These are phyloP conservation scores for Herpetomonas tarakana DNA, from an alignment of 208 protist genomes.

Conservation along the genomic window DNA sequence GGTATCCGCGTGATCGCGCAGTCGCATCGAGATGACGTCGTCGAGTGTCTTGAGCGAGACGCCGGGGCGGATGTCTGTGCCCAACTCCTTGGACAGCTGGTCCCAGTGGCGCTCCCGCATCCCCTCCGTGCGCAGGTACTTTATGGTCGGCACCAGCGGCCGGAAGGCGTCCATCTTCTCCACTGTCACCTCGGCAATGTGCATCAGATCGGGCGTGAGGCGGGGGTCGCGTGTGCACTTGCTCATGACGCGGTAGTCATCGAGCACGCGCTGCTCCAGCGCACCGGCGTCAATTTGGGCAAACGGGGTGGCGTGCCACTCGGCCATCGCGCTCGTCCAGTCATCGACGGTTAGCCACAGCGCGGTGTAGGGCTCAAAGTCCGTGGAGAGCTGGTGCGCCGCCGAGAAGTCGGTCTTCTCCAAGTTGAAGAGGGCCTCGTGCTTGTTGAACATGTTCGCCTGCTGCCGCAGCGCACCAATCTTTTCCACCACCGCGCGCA, in stretches of 20 bases:
- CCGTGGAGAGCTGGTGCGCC: slow-evolving; percentile 81
- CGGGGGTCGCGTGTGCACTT: slow-evolving; percentile 76
- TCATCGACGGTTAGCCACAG: slow-evolving; percentile 94
- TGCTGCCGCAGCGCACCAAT: slow-evolving; percentile 84
- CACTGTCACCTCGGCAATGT: slow-evolving; percentile 87
- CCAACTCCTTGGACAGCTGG: slow-evolving; percentile 91
- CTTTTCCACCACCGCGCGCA: slow-evolving; percentile 76
- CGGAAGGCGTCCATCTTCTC: slow-evolving; percentile 94
- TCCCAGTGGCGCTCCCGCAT: slow-evolving; percentile 97
- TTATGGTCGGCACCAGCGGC: slow-evolving; percentile 94
- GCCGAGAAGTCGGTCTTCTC: slow-evolving; percentile 92
- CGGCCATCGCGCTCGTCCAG: slow-evolving; percentile 74
- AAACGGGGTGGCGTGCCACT: slow-evolving; percentile 88
- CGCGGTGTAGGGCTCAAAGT: slow-evolving; percentile 96
- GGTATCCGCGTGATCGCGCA: slow-evolving; percentile 81
- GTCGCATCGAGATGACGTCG: slow-evolving; percentile 68
- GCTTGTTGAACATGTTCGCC: slow-evolving; percentile 92
- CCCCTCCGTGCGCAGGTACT: slow-evolving; percentile 93
- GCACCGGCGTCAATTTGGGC: slow-evolving; percentile 82
- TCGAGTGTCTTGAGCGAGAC: slow-evolving; percentile 88
- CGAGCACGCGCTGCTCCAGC: slow-evolving; percentile 88
- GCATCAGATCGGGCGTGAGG: slow-evolving; percentile 79
- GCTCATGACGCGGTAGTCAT: slow-evolving; percentile 78
- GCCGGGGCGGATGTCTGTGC: slow-evolving; percentile 84
- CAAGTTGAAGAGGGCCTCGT: slow-evolving; percentile 94